These are phyloP conservation scores for Mesembryanthemum crystallinum DNA, from an alignment of 148 eudicot genomes.

Conservation along the genomic window DNA sequence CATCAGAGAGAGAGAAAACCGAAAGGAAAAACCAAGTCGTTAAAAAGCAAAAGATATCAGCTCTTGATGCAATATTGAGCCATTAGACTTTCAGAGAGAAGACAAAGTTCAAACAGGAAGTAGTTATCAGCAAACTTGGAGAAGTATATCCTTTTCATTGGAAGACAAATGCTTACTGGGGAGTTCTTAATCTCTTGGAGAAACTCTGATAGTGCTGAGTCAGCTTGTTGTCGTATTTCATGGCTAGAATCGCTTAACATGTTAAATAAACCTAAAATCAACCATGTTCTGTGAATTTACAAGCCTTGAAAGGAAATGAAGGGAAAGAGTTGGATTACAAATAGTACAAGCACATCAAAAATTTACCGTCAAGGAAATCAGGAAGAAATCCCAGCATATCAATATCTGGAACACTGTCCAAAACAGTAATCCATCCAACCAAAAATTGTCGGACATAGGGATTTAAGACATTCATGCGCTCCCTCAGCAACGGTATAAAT, in stretches of 20 bases:
- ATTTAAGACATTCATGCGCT: constrained; percentile 93
- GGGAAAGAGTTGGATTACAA: not conserved
- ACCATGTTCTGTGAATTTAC: constrained; percentile 18
- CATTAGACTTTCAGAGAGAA: not conserved
- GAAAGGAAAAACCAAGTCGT: not conserved
- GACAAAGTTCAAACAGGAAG: not conserved
- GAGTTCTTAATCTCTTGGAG: constrained; percentile 96
- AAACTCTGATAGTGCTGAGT: constrained; percentile 94
- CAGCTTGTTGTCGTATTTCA: constrained; percentile 99
- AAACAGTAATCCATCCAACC: constrained; percentile 98
- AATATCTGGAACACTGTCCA: constrained; percentile 97
- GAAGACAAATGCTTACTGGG: constrained; percentile 58
- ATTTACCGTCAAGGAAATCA: constrained; percentile 95
- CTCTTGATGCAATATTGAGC: not conserved
- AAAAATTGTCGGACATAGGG: constrained; percentile 97
- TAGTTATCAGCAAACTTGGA: not conserved
- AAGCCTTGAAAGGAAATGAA: constrained; percentile 9
- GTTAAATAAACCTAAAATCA: constrained; percentile 81
- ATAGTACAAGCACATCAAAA: constrained; percentile 1
- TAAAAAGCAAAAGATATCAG: not conserved
- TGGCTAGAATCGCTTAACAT: constrained; percentile 95
- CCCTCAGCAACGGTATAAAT: constrained; percentile 95
- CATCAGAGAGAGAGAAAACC: constrained; percentile 33
- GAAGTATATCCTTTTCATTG: not conserved
- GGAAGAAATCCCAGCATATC: constrained; percentile 99